Evolutionary conservation across 1,284 basidiomycete species (phyloP), one percentile per base, ranked within the genome.

Genomic region (Melampsora americana): DNA sequence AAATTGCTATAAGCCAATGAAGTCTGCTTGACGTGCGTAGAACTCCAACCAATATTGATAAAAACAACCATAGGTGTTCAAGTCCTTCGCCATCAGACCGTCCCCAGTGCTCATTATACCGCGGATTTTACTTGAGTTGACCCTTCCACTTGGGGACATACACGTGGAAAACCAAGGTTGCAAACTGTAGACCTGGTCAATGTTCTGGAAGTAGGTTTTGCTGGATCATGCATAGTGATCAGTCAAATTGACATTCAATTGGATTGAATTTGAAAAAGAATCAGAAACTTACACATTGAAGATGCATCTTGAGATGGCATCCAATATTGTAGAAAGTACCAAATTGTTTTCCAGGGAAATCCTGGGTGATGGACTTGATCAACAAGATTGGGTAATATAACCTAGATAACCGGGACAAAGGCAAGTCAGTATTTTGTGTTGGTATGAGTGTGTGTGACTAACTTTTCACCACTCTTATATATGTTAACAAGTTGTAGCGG

Each of bases 101-200:
- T 4, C 73, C 73, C 66, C 66, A 70, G 23, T 70, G 0, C 0
- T 14, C 1, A 48, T 61, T 61, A 32, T 32, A 69, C 14, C 65
- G 5, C 0, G 73, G 73, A 44, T 75, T 65, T 12, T 59, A 75
- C 28, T 50, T 48, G 3, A 70, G 26, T 20, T 75, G 67, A n/a
- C 66, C 70, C 7, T 23, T 3, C 73, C 73, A 75, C 20, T 74
- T 35, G 48, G 69, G 71, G 20, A 74, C 71, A 74, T 62, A 74
- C 7, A 62, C 71, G 67, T 74, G 71, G 48, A 74, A 74, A 26
- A 73, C 35, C 0, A 46, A 74, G 5, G 71, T 74, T 2, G 61
- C 67, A 59, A 59, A 75, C 0, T 1, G 1, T 12, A 75, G 26
- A 6, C 12, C 66, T 30, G 44, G 4, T 23, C 44, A 1, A 5